Evolutionary conservation across 108 stramenopile genomes (phyloP), one percentile per base, ranked within the genome.

Genomic region (Parietichytrium sp.): DNA sequence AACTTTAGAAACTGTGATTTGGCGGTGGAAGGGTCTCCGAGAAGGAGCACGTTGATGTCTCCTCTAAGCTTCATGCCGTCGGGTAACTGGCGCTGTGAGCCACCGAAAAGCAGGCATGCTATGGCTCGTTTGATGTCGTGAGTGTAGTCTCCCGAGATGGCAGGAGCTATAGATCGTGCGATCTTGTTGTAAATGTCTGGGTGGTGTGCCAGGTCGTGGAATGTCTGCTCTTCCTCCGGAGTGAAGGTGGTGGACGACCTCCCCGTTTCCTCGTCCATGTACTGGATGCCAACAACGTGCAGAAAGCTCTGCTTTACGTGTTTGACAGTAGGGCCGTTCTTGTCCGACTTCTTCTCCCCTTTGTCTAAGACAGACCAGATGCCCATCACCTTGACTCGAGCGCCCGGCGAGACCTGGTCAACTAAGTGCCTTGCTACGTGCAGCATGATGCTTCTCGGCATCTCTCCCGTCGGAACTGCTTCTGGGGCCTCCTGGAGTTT

Each of bases 61-160:
- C 98, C 97, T 3, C 98, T 87, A 36, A 98, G 86, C 23, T 90
- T 90, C 84, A 97, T 90, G 38, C 98, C 97, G 88, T 99, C 98
- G n/a, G 96, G 95, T n/a, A 96, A 84, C 2, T 84, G 81, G 79
- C 95, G 96, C 8, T 92, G 83, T 8, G 91, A 89, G 13, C 97
- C 96, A n/a, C 92, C 90, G 78, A 98, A 87, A 3, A 99, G 91
- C 86, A 95, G 89, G 81, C 96, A 96, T 8, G 94, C 84, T 52
- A 99, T 87, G 7, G 98, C 96, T 81, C 93, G 93, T 85, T 99
- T 99, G 81, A 98, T 98, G 85, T 99, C 97, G 4, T 93, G 87
- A 6, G 98, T 98, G 87, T 99, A 99, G 16, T 92, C 92, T 27
- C 98, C 98, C 18, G 89, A 91, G 54, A 99, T 97, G 45, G 89